Evolutionary conservation across 805 yeast genomes (phyloP), one percentile per base, ranked within the genome.

Genomic region (Candida adriatica): DNA sequence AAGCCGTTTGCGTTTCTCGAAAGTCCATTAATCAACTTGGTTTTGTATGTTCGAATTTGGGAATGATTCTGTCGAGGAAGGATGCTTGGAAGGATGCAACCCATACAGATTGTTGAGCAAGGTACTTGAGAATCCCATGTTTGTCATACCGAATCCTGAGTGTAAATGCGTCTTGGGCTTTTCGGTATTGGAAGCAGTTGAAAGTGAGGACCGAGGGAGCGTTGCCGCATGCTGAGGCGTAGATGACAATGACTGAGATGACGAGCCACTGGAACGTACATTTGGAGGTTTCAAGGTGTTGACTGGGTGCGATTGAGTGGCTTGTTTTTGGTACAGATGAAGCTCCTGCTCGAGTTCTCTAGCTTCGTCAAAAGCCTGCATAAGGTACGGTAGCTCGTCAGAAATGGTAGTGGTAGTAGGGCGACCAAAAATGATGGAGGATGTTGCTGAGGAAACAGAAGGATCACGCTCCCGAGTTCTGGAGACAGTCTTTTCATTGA

Each of bases 341-440:
- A 66, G 41, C 34, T 75, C 84, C 40, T 70, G 69, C 35, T 75
- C 80, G 11, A 74, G 56, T 22, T 64, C 69, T 41, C 66, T 73
- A 3, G 79, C 81, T 38, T 74, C 72, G 49, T 73, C 69, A 47
- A 79, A 80, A 13, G 85, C 87, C 15, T 72, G 62, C 68, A 79
- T 61, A 46, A 80, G 54, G 37, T 68, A 68, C 1, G 90, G 90
- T 39, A 80, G 51, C 48, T 79, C 83, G 30, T 75, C 80, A 2
- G 76, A 48, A 11, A 80, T 58, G 6, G 80, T 70, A 5, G 39
- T 31, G 0, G 82, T 67, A 39, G 64, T 65, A 24, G 65, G 70
- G 37, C 34, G 39, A 66, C 56, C 24, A 18, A 31, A 29, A 10
- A 16, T 27, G n/a, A 20, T 15, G 6, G 61, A 48, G 2, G 58